A percentile compares a stretch with the other conserved stretches of the same genome.
phyloP scores from a whole-genome alignment of 2,329 filamentous ascomycete genomes.

The Xylariaceae sp. region DNA sequence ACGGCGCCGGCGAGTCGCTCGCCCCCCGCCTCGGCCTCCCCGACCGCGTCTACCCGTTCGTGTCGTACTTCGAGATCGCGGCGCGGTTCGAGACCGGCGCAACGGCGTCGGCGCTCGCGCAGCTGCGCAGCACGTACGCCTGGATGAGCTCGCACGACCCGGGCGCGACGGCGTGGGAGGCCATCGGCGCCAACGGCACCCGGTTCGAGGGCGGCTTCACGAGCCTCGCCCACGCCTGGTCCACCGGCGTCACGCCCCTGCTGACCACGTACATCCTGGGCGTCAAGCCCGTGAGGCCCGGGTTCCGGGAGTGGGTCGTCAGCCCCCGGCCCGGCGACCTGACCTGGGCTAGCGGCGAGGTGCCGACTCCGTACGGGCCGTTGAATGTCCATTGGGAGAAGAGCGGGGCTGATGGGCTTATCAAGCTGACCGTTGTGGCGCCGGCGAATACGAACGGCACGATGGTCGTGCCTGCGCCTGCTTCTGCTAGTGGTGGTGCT shows the following conservation, averaged over 20 bases:
- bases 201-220: conserved; percentile 51
- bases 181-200: conserved; percentile 46
- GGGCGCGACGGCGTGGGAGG: conserved; percentile 53
- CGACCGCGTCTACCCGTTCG: conserved; percentile 53
- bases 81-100: conserved; percentile 47
- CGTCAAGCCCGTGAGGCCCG: conserved; percentile 46
- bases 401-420: conserved; percentile 7
- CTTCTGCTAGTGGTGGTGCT: background rate
- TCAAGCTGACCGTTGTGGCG: conserved; percentile 37
- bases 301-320: conserved; percentile 47
- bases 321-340: conserved; percentile 39
- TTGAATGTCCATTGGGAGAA: conserved; percentile 45
- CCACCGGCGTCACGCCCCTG: conserved; percentile 52
- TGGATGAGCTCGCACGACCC: conserved; percentile 54
- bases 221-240: conserved; percentile 55
- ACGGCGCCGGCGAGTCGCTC: conserved; percentile 43
- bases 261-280: conserved; percentile 51
- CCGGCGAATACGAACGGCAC: conserved; percentile 37
- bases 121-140: conserved; percentile 51
- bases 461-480: conserved; percentile 27
- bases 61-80: conserved; percentile 56
- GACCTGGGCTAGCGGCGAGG: conserved; percentile 34
- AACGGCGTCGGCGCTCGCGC: conserved; percentile 41
- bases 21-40: conserved; percentile 42
- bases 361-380: conserved; percentile 45